Conservation (phyloP, 2,329 filamentous ascomycete genomes). For the Penicillium fuscoglaucum region DNA sequence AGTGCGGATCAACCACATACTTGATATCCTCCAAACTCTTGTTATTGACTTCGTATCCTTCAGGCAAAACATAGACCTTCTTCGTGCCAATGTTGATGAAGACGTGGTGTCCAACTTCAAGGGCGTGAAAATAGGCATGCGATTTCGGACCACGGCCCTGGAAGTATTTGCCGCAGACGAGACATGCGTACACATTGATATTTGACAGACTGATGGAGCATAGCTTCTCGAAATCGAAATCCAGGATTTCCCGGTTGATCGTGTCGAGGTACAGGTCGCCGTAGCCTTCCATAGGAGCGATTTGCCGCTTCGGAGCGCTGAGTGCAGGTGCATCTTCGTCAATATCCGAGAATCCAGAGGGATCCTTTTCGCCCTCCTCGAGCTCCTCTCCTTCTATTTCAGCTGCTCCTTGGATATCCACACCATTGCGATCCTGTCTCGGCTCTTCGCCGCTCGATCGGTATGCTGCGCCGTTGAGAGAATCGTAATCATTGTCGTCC, state of each 20-base stretch:
- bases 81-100: slow-evolving; percentile 87
- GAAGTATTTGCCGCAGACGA: slow-evolving; percentile 97
- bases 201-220: slow-evolving; percentile 95
- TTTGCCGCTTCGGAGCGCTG: slow-evolving; percentile 60
- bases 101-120: slow-evolving; percentile 94
- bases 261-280: slow-evolving; percentile 97
- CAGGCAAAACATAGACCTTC: slow-evolving; percentile 64
- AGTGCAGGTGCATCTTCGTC: slow-evolving; percentile 41
- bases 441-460: slow-evolving; percentile 33
- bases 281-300: slow-evolving; percentile 81
- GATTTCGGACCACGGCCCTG: slow-evolving; percentile 92
- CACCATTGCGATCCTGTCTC: slow-evolving; percentile 39
- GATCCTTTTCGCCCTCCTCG: slow-evolving; percentile 34
- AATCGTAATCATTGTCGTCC: slow-evolving; percentile 31
- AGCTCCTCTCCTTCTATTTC: slow-evolving; percentile 64
- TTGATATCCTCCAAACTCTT: slow-evolving; percentile 97
- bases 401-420: slow-evolving; percentile 57
- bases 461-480: slow-evolving; percentile 26
- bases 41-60: slow-evolving; percentile 94
- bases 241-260: slow-evolving; percentile 85
- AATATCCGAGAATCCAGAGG: slow-evolving; percentile 31
- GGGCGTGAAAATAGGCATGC: slow-evolving; percentile 94
- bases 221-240: slow-evolving; percentile 98
- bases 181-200: slow-evolving; percentile 97
- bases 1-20: slow-evolving; percentile 89